Base-by-base conservation (phyloP, 371 early-diverging fungal species). In the Apophysomyces variabilis region DNA sequence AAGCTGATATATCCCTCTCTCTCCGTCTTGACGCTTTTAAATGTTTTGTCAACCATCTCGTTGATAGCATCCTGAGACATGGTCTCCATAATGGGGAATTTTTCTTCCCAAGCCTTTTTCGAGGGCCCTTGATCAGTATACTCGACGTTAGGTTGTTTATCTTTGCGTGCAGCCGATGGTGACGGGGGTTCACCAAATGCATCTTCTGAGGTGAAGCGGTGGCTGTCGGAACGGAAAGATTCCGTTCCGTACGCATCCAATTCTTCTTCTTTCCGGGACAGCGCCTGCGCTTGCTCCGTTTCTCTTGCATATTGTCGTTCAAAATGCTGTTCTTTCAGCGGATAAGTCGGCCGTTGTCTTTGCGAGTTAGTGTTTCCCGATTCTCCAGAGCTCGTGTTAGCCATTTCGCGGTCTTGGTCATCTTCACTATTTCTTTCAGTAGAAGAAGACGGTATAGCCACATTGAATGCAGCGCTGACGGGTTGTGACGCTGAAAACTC, bases 41-140 rank as follows among this genome's bases (percentile, higher is more conserved):
- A 91, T 6, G 93, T 91, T 73, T 90, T 91, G 62, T 93, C 93
- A n/a, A 96, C 94, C 93, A 97, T 93, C 66, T 96, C 95, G 63
- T 92, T 90, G 56, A 96, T 92, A 0, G 96, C 95, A 66, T 94
- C 95, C 71, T 94, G 95, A 11, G 90, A 87, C 90, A 96, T 91
- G 35, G 92, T 90, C 70, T 96, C 95, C 89, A 96, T 91, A 56
- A 94, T 88, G 0, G 96, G 93, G 77, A 89, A 89, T 32, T 86
- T 87, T 57, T 85, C 85, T 60, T 86, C 83, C 78, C 85, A 87
- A 6, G 74, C 67, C 60, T 74, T 75, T 45, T 76, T 80, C 5
- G 76, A 66, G 21, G 54, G 66, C 38, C 26, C 61, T 16, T 60
- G 57, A 38, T 59, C 65, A 44, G 44, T 38, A 21, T 18, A 9